phyloP scores from a whole-genome alignment of 768 basidiomycete species.

The Suillus weaverae region DNA sequence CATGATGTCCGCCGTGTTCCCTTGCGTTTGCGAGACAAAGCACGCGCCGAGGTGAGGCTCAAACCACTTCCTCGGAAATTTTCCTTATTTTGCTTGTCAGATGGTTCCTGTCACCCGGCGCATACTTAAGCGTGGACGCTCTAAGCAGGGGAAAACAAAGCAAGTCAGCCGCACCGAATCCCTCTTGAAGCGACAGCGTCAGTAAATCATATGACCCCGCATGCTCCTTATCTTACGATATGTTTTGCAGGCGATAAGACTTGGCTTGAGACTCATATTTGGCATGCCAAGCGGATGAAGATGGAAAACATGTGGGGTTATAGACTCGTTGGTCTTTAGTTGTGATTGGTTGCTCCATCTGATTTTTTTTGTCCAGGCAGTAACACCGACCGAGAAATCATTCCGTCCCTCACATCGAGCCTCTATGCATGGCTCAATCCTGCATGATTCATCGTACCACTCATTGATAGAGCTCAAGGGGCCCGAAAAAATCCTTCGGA shows the following conservation, averaged over 20 bases:
- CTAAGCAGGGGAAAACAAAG: constrained; percentile 65
- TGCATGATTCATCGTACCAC: constrained; percentile 90
- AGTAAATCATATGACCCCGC: constrained; percentile 13
- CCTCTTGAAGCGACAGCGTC: constrained; percentile 76
- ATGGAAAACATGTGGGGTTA: constrained; percentile 95
- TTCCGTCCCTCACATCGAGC: constrained; percentile 92
- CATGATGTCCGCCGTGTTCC: constrained; percentile 94
- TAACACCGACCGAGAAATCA: constrained; percentile 87
- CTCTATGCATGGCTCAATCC: constrained; percentile 76
- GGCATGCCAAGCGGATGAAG: constrained; percentile 96
- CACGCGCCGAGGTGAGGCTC: constrained; percentile 69
- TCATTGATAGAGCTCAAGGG: constrained; percentile 75
- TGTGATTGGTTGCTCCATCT: background rate
- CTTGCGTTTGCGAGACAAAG: constrained; percentile 75
- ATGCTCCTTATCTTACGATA: background rate
- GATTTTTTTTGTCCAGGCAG: constrained; percentile 48
- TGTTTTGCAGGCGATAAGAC: constrained; percentile 65
- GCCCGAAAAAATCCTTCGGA: constrained; percentile 51
- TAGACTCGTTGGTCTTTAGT: constrained; percentile 58
- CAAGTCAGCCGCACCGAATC: constrained; percentile 56
- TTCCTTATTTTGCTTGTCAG: constrained; percentile 28
- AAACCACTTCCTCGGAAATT: constrained; percentile 30
- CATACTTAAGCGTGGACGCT: constrained; percentile 43
- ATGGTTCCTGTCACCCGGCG: constrained; percentile 53
- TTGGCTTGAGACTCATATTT: constrained; percentile 96